Percentiles rank a stretch among this genome's conserved stretches.
phyloP scores from a whole-genome alignment of 169 alveolate genomes.

The Plasmodium ovale region DNA sequence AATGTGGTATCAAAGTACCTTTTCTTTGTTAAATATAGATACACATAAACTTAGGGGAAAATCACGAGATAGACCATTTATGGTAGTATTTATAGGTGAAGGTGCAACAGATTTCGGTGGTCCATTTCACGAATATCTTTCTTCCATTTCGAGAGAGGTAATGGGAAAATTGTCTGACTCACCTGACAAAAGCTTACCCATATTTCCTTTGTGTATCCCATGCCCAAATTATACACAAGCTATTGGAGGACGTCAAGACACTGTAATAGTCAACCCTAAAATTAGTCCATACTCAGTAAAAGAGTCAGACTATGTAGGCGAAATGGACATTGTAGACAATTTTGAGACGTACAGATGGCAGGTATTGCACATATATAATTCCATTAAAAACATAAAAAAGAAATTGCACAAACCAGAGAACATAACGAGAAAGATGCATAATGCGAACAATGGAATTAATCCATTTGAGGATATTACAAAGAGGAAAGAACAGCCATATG shows the following conservation, averaged over 20 bases:
- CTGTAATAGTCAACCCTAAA: constrained; percentile 84
- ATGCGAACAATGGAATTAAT: constrained; percentile 46
- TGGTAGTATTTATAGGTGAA: constrained; percentile 93
- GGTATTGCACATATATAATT: constrained; percentile 53
- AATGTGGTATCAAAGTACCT: constrained; percentile 85
- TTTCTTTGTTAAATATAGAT: constrained; percentile 79
- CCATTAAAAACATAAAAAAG: constrained; percentile 28
- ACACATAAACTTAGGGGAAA: constrained; percentile 83
- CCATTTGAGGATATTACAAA: constrained; percentile 20
- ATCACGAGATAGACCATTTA: constrained; percentile 90
- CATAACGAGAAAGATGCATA: constrained; percentile 18
- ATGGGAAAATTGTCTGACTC: constrained; percentile 86
- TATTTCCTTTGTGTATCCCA: constrained; percentile 82
- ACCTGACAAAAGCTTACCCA: constrained; percentile 74
- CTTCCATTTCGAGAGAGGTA: constrained; percentile 91
- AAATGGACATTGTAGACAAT: constrained; percentile 70
- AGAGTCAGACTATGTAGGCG: constrained; percentile 69
- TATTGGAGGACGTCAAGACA: constrained; percentile 91
- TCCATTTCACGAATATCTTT: constrained; percentile 92
- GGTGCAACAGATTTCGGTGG: constrained; percentile 95
- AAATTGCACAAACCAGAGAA: constrained; percentile 38
- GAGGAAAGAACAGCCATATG: neutral
- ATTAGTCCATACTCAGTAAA: constrained; percentile 50
- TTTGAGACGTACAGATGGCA: constrained; percentile 70
- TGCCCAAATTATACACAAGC: constrained; percentile 91